A percentile compares a stretch with the other conserved stretches of the same genome.
These are phyloP conservation scores for Trametes coccinea DNA, from an alignment of 768 basidiomycete genomes.

Conservation along the genomic window DNA sequence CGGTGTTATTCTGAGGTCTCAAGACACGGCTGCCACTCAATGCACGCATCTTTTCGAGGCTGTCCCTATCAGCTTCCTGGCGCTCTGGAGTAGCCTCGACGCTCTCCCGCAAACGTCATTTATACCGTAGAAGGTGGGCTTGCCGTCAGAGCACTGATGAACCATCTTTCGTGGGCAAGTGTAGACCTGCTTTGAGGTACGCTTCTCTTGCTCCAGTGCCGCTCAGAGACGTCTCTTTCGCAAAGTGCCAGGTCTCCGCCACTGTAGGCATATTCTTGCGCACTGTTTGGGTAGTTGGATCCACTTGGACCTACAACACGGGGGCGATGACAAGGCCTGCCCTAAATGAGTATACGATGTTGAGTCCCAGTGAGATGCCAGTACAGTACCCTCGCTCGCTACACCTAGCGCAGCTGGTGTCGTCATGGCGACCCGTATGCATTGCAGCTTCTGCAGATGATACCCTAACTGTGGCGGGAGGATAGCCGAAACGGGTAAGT, in stretches of 20 bases:
- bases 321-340: constrained; percentile 12
- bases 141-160: neutral
- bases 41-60: neutral
- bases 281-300: neutral
- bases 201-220: neutral
- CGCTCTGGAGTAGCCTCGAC: neutral
- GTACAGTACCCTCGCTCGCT: neutral
- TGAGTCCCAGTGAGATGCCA: neutral
- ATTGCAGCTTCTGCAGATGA: neutral
- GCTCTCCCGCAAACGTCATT: neutral
- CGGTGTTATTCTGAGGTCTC: too few relatives aligned
- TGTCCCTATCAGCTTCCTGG: neutral
- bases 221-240: neutral
- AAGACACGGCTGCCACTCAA: neutral
- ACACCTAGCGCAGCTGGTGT: neutral
- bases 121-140: neutral
- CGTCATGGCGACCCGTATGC: neutral
- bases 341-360: neutral
- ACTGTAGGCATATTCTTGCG: too few relatives aligned
- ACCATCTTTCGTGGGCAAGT: neutral
- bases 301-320: constrained; percentile 17
- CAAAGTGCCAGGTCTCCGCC: too few relatives aligned
- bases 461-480: neutral
- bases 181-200: neutral
- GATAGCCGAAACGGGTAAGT: constrained; percentile 12